Conservation (phyloP, 345 rosid species). For the Stellera chamaejasme region DNA sequence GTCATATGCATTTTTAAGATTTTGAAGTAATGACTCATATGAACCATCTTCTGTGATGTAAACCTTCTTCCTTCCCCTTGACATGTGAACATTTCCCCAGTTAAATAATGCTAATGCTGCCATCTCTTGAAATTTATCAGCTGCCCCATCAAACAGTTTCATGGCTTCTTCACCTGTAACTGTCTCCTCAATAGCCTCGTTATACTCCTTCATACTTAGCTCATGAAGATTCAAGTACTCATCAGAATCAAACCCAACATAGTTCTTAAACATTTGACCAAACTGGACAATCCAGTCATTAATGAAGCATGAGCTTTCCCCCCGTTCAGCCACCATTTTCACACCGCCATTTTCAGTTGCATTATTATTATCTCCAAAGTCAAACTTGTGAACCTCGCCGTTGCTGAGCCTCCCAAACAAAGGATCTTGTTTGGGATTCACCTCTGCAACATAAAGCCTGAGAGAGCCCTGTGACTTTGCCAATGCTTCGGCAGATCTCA, state of each 20-base stretch:
- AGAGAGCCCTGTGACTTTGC: slow-evolving; percentile 37
- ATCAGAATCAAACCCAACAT: slow-evolving; percentile 67
- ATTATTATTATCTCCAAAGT: slow-evolving; percentile 5
- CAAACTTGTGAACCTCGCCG: slow-evolving; percentile 15
- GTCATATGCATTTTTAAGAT: slow-evolving; percentile 48
- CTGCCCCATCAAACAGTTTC: slow-evolving; percentile 54
- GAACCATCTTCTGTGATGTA: slow-evolving; percentile 46
- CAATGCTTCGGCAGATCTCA: slow-evolving; percentile 62
- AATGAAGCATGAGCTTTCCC: slow-evolving; percentile 29
- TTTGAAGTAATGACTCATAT: slow-evolving; percentile 42
- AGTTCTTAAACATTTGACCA: slow-evolving; percentile 70
- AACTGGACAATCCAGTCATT: slow-evolving; percentile 86
- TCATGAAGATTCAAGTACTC: slow-evolving; percentile 69
- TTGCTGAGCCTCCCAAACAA: slow-evolving; percentile 31
- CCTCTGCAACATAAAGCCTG: slow-evolving; percentile 61
- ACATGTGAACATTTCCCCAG: slow-evolving; percentile 86
- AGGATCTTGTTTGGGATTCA: slow-evolving; percentile 50
- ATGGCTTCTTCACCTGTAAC: slow-evolving; percentile 88
- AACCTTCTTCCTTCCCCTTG: slow-evolving; percentile 67
- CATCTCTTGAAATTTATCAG: slow-evolving; percentile 78
- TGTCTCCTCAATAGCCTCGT: slow-evolving; percentile 89
- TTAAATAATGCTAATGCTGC: slow-evolving; percentile 82
- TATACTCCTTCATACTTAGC: slow-evolving; percentile 68
- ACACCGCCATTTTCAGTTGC: slow-evolving; percentile 23
- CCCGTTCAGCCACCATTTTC: slow-evolving; percentile 20